Conservation (phyloP, 2,329 filamentous ascomycete species). For the Fusarium sarcochroum region DNA sequence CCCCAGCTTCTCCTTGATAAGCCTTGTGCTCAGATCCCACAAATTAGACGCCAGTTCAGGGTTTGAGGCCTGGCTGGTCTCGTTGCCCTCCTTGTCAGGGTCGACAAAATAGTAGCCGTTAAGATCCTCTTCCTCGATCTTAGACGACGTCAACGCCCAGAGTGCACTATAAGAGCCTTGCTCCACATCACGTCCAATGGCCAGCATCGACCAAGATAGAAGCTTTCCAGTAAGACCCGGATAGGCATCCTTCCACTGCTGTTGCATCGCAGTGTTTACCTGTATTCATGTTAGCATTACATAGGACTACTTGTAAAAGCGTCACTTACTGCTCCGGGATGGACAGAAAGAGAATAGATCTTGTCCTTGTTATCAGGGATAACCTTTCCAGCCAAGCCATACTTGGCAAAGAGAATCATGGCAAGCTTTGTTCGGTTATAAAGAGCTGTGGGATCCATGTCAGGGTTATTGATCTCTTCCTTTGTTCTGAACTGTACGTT, state of each 20-base stretch:
- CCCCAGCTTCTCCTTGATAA: conserved; percentile 59
- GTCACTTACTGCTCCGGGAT: conserved; percentile 46
- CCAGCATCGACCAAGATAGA: conserved; percentile 53
- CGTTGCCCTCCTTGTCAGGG: conserved; percentile 55
- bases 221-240: conserved; percentile 58
- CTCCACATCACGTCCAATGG: conserved; percentile 54
- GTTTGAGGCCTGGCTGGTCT: conserved; percentile 57
- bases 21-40: conserved; percentile 57
- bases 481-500: conserved; percentile 55
- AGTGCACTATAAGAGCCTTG: conserved; percentile 61
- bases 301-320: accelerated
- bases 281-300: conserved; percentile 13
- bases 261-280: conserved; percentile 61
- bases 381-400: conserved; percentile 57
- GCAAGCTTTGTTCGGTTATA: conserved; percentile 61
- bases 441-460: conserved; percentile 52
- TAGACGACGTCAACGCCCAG: conserved; percentile 58
- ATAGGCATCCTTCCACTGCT: conserved; percentile 63
- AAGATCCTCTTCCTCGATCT: conserved; percentile 58
- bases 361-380: conserved; percentile 59
- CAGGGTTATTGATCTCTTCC: conserved; percentile 59
- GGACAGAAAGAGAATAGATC: conserved; percentile 58
- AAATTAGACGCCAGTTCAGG: conserved; percentile 54
- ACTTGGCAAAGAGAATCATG: conserved; percentile 60
- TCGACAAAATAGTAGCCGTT: conserved; percentile 61